Conservation (phyloP, 23 red algal species). For the Gracilaria domingensis region DNA sequence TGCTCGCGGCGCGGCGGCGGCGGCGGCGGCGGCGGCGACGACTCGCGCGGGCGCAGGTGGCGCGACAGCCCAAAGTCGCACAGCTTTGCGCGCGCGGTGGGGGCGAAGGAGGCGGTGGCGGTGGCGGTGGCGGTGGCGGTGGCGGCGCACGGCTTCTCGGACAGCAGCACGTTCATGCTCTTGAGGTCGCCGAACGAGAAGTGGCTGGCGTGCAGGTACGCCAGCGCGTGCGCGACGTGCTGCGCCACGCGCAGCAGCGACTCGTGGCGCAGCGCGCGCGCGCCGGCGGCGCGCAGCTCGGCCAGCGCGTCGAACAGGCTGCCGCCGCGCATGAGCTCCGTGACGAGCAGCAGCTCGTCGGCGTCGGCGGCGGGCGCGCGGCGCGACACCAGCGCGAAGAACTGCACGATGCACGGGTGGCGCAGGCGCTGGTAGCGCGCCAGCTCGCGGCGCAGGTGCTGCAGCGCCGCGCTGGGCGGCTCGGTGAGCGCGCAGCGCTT, state of each 20-base stretch:
- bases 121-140: too few species aligned
- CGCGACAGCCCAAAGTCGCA: conserved; percentile 71
- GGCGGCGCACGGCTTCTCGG: background rate
- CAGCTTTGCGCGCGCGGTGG: conserved; percentile 46
- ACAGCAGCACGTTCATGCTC: conserved; percentile 65
- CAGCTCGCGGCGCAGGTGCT: conserved; percentile 69
- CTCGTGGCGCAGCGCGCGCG: background rate
- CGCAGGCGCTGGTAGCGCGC: conserved; percentile 42
- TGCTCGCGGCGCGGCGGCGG: too few species aligned
- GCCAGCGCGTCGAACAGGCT: conserved; percentile 19
- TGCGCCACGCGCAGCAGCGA: conserved; percentile 31
- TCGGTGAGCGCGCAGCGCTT: conserved; percentile 33
- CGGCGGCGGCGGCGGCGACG: background rate
- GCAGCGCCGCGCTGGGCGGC: conserved; percentile 12
- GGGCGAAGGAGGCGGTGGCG: conserved; percentile 3
- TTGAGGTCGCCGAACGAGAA: conserved; percentile 73
- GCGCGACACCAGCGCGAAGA: conserved; percentile 32
- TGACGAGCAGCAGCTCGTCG: conserved; percentile 65
- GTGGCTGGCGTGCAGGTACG: conserved; percentile 52
- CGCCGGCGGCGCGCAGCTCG: conserved; percentile 20
- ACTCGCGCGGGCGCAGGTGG: conserved; percentile 4
- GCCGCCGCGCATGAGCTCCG: conserved; percentile 79
- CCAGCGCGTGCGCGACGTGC: conserved; percentile 39
- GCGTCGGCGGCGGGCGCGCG: background rate
- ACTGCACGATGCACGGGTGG: conserved; percentile 72